Conservation (phyloP, 2,329 filamentous ascomycete genomes). For the Penicillium sp. region DNA sequence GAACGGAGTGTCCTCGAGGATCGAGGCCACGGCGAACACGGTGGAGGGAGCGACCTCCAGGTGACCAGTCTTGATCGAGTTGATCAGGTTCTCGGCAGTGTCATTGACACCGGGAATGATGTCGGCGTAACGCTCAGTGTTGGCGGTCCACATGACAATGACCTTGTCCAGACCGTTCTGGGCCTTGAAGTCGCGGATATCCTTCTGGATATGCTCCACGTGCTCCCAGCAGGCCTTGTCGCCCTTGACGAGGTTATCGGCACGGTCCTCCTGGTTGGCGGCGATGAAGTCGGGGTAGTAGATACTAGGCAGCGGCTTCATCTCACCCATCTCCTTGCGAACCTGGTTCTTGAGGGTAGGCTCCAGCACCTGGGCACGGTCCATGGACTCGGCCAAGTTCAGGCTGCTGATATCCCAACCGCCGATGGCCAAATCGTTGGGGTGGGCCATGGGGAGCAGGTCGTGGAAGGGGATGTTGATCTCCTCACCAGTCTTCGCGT, state of each 20-base stretch:
- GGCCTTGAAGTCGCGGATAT: conserved; percentile 92
- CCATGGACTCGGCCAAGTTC: conserved; percentile 90
- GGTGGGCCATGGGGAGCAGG: conserved; percentile 94
- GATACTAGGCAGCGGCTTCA: conserved; percentile 89
- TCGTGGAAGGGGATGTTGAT: conserved; percentile 96
- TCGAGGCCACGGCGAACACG: conserved; percentile 91
- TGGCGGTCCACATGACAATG: conserved; percentile 97
- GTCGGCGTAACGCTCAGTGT: conserved; percentile 95
- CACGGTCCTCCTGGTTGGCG: conserved; percentile 94
- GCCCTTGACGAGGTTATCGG: conserved; percentile 85
- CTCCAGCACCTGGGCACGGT: conserved; percentile 91
- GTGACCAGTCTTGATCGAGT: conserved; percentile 82
- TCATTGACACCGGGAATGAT: conserved; percentile 89
- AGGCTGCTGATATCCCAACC: conserved; percentile 96
- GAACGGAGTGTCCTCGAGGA: conserved; percentile 87
- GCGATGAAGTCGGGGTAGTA: conserved; percentile 99
- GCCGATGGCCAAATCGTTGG: conserved; percentile 90
- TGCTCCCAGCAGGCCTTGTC: conserved; percentile 83
- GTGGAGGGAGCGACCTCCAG: conserved; percentile 93
- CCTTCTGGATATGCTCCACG: conserved; percentile 87
- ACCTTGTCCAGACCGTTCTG: conserved; percentile 87
- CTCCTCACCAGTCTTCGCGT: conserved; percentile 79
- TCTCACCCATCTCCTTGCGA: conserved; percentile 86
- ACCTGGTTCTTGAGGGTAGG: conserved; percentile 89
- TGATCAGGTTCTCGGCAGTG: conserved; percentile 89